These are phyloP conservation scores for Fusarium irregulare DNA, from an alignment of 2,329 filamentous ascomycete species.

Conservation along the genomic window DNA sequence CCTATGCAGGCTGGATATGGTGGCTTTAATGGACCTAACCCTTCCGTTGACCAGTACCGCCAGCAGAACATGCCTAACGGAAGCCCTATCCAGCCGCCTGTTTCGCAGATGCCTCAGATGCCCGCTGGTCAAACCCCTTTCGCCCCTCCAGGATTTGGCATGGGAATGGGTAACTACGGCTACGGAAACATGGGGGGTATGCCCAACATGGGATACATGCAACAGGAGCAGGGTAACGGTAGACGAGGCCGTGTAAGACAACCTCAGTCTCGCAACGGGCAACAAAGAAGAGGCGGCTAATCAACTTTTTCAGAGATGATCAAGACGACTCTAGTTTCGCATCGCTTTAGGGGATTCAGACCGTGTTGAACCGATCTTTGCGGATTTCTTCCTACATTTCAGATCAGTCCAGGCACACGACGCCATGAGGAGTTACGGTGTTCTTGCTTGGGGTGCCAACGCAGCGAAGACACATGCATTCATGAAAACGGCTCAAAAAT, in stretches of 20 bases:
- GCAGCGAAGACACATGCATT: constrained; percentile 28
- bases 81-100: constrained; percentile 62
- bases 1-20: constrained; percentile 66
- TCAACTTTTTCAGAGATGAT: constrained; percentile 46
- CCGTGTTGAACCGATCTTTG: constrained; percentile 36
- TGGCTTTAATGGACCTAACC: constrained; percentile 61
- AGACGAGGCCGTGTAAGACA: constrained; percentile 69
- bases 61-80: constrained; percentile 63
- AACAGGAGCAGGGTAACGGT: constrained; percentile 66
- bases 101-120: constrained; percentile 59
- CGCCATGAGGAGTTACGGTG: constrained; percentile 43
- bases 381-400: constrained; percentile 35
- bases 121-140: constrained; percentile 58
- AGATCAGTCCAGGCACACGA: constrained; percentile 35
- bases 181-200: constrained; percentile 60
- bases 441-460: constrained; percentile 34
- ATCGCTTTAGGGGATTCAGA: constrained; percentile 16
- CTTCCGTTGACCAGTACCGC: constrained; percentile 67
- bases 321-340: constrained; percentile 22
- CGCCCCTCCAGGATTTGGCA: constrained; percentile 62
- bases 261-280: constrained; percentile 24
- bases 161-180: constrained; percentile 59
- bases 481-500: constrained; percentile 28
- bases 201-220: constrained; percentile 62
- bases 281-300: constrained; percentile 41